Evolutionary conservation across 2,329 filamentous ascomycete species (phyloP), one percentile per base, ranked within the genome.

Genomic region (Diaporthe caulivora): DNA sequence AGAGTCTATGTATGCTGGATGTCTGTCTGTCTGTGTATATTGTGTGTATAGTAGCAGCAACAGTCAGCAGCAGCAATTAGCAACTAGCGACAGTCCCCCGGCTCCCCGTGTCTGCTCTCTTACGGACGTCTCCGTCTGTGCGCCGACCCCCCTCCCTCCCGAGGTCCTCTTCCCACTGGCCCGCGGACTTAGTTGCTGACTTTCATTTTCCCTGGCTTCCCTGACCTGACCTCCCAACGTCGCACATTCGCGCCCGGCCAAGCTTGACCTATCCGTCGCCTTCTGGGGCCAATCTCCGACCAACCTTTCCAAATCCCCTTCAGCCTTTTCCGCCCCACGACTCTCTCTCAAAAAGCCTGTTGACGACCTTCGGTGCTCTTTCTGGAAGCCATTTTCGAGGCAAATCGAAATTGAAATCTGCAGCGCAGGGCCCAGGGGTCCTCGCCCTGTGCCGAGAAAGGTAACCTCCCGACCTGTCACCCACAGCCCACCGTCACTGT

Each of bases 361-460:
- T 60, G 69, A 55, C 60, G 29, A 65, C 44, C 72, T 72, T 74
- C 70, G 58, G 72, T 67, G 47, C 60, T 64, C 71, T 57, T 73
- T 75, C 71, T 75, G 73, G 73, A 75, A 73, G 73, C 71, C 31
- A 51, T 72, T 24, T 24, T 34, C 54, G 53, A 40, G 31, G 37
- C 24, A 40, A 49, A 24, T 65, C 47, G 64, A 70, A 47, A 65
- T 72, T 72, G 47, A 55, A 60, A 55, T 58, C 70, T 70, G 70
- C 64, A 74, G 29, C 31, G 17, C 71, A 47, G 67, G 67, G 26
- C 71, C 67, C 71, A 71, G 71, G 71, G 58, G 40, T 75, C 58
- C 21, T 68, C 51, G 71, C 71, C 58, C 65, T 71, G 73, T 54
- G 58, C 73, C 65, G 60, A 71, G 67, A 73, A 75, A 75, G 73